phyloP scores from a whole-genome alignment of 1,139 yeast genomes.

The Candida anutae region DNA sequence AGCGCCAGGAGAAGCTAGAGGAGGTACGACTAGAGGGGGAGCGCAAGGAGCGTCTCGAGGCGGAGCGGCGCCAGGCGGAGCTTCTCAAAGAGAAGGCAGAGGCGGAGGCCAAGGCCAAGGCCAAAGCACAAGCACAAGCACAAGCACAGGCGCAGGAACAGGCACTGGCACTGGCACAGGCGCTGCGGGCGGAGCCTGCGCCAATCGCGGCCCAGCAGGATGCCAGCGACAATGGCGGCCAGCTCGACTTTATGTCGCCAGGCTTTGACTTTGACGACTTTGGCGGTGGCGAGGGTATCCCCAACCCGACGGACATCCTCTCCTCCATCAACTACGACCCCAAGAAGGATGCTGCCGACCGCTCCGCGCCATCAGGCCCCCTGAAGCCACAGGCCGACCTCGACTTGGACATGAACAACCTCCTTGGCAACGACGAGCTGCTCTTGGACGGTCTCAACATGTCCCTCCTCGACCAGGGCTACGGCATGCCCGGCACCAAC shows the following conservation, averaged over 20 bases:
- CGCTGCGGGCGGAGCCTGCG: constrained; percentile 4
- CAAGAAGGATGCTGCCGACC: neutral
- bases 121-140: constrained; percentile 12
- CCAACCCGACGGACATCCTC: constrained; percentile 34
- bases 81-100: constrained; percentile 6
- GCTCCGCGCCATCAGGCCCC: constrained; percentile 1
- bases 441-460: constrained; percentile 38
- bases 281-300: constrained; percentile 13
- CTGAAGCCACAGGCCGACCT: constrained; percentile 8
- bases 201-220: constrained; percentile 1
- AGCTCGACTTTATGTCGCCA: constrained; percentile 16
- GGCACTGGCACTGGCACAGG: constrained; percentile 9
- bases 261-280: constrained; percentile 23
- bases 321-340: constrained; percentile 25
- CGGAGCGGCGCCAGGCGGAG: neutral
- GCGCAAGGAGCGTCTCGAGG: constrained; percentile 3
- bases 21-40: constrained; percentile 3
- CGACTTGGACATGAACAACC: constrained; percentile 34
- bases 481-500: constrained; percentile 12
- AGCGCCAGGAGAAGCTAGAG: constrained; percentile 2
- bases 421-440: constrained; percentile 37
- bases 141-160: constrained; percentile 13
- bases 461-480: constrained; percentile 33
- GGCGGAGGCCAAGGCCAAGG: constrained; percentile 10
- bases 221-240: too few species aligned